Evolutionary conservation across 2,329 filamentous ascomycete genomes (phyloP), one percentile per base, ranked within the genome.

Genomic region (Fusarium cyanostomum): DNA sequence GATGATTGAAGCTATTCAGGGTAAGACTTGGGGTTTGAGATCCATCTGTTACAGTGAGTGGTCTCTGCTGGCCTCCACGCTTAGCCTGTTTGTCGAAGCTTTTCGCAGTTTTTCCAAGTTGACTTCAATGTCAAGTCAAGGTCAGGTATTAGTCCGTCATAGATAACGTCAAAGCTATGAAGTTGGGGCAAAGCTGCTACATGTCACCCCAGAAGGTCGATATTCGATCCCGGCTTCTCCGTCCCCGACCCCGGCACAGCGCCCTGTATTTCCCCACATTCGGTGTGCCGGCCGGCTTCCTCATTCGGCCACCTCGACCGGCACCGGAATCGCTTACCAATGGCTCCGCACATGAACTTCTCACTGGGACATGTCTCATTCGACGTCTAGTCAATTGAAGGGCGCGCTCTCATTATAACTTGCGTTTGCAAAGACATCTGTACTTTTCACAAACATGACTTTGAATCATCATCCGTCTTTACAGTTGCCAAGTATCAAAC

Each of bases 241-340:
- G 44, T 48, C 11, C 8, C 44, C 15, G 33, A 48, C 28, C 39
- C 57, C 31, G 41, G 55, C 27, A 53, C 21, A 18, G 21, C 5
- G 33, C 15, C 15, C 13, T 16, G n/a, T 18, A 6, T 34, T 43
- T 28, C 57, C 18, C 58, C 50, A 45, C 56, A 50, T 42, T 61
- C 56, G 56, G 50, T 45, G 44, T 61, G 58, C 56, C 56, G 39
- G 26, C 51, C 58, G 56, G 56, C 49, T 60, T 45, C 50, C 43
- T 35, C 21, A 41, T 60, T 50, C 50, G 26, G 56, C 8, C 56
- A 55, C 38, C 33, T 28, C 24, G 15, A 49, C 56, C 56, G 33
- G 58, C 50, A 45, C 56, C 56, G 43, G 56, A 45, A 59, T 26
- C 38, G 37, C 54, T 52, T 41, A 21, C 18, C 26, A 33, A 24